These are phyloP conservation scores for Neofusicoccum laricinum DNA, from an alignment of 2,329 filamentous ascomycete genomes.

Conservation along the genomic window DNA sequence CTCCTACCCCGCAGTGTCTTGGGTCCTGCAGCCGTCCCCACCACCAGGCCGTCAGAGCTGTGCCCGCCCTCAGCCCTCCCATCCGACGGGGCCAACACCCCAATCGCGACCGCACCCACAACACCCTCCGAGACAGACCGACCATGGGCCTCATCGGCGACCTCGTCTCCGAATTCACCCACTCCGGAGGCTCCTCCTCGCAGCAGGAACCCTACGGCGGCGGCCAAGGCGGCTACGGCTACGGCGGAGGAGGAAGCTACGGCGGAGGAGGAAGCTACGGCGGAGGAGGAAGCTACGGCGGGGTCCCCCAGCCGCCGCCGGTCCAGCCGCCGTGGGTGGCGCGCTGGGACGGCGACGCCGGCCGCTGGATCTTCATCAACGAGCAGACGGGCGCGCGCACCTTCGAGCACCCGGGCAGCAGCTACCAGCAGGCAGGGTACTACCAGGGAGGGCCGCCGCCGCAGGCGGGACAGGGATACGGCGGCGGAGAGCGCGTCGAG, in stretches of 20 bases:
- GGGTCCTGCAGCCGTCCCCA: not conserved
- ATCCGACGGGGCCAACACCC: not conserved
- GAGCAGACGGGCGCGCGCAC: slow-evolving; percentile 44
- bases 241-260: not conserved
- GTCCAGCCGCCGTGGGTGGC: slow-evolving; percentile 14
- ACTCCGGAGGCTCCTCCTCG: not conserved
- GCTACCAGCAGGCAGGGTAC: slow-evolving; percentile 16
- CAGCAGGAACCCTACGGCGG: not conserved
- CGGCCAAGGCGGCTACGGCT: too few species aligned
- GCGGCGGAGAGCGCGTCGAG: slow-evolving; percentile 9
- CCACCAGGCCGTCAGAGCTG: not conserved
- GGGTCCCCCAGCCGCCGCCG: not conserved
- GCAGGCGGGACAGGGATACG: slow-evolving; percentile 18
- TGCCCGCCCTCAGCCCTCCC: too few species aligned
- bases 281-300: not conserved
- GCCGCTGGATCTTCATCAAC: slow-evolving; percentile 47
- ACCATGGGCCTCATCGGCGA: slow-evolving; percentile 14
- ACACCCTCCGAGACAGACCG: not conserved
- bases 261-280: not conserved
- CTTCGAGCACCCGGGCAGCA: slow-evolving; percentile 35
- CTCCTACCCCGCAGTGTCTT: not conserved
- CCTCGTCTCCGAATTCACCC: slow-evolving; percentile 13
- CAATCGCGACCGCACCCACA: not conserved
- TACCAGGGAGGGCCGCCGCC: slow-evolving; percentile 13
- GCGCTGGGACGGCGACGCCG: slow-evolving; percentile 7